Conservation (phyloP, 2,329 filamentous ascomycete species). For the Colletotrichum tropicale region DNA sequence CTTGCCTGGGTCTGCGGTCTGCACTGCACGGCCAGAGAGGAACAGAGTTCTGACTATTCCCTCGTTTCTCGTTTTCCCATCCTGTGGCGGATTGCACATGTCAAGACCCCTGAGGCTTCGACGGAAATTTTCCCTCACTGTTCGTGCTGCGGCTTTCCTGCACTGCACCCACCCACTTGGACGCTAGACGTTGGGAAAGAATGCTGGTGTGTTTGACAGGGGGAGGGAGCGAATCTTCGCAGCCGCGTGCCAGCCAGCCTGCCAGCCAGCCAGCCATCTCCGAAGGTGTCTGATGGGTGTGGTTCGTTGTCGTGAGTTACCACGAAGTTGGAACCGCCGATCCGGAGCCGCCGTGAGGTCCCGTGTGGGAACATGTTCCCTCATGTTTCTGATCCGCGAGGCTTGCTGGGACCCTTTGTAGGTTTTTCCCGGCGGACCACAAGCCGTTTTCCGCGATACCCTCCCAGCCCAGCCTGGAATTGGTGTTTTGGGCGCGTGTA, state of each 20-base stretch:
- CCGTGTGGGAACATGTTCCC: neutral
- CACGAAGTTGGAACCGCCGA: constrained; percentile 15
- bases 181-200: neutral
- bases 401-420: neutral
- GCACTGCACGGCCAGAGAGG: neutral
- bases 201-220: neutral
- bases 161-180: neutral
- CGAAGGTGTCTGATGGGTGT: neutral
- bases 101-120: neutral
- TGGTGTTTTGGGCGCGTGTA: neutral
- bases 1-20: neutral
- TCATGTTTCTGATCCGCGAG: neutral
- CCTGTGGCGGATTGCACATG: neutral
- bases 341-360: constrained; percentile 14
- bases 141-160: neutral
- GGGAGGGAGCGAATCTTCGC: neutral
- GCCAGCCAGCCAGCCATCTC: neutral
- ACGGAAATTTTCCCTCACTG: neutral
- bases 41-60: constrained; percentile 9
- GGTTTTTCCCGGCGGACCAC: neutral
- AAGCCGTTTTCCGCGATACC: neutral
- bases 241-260: neutral
- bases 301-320: neutral
- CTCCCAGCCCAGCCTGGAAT: neutral
- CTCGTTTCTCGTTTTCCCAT: neutral